Base-by-base conservation (phyloP, 2,329 filamentous ascomycete genomes). In the Fusarium sp. region DNA sequence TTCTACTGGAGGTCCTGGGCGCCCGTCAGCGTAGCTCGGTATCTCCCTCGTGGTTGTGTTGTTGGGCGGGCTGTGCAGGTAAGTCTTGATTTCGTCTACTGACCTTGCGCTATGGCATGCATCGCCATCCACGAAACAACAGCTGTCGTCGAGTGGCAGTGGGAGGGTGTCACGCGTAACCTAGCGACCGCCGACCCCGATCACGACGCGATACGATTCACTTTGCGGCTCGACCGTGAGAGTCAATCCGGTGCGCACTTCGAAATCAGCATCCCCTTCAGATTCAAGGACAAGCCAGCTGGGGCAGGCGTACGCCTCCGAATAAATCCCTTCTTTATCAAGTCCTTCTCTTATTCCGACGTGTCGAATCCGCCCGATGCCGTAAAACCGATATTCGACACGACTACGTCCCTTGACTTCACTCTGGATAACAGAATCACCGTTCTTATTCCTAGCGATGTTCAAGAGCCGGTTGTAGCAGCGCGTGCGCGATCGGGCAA, bases 1-100 rank as follows among this genome's bases (percentile, higher is more conserved):
- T 66, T 66, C 54, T 54, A 60, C 65, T 68, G 62, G 62, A 60
- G 62, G 65, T 68, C 62, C 52, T 60, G 24, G 63, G 48, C 12
- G 32, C 52, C 60, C 34, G 52, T 7, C 52, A 59, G 60, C 34
- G 39, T 20, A 17, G 34, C 34, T 51, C n/a, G 52, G 52, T 38
- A 18, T 50, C 24, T 41, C 22, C 18, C 36, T 61, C 26, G n/a
- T 8, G 14, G 41, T 10, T 28, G 41, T 3, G 38, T 32, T 47
- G 30, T 20, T 48, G n/a, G 24, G 20, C 17, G 50, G 15, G 26
- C 20, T 22, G n/a, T 51, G 7, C n/a, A 60, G 65, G 51, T 57
- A 56, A 57, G 60, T 14, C 11, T 26, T 28, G 8, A 38, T 30
- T 5, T 24, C 6, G 47, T 55, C 15, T 36, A 62, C 59, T 62